Base-by-base conservation (phyloP, 1,284 basidiomycete genomes). In the Irpex sp. region DNA sequence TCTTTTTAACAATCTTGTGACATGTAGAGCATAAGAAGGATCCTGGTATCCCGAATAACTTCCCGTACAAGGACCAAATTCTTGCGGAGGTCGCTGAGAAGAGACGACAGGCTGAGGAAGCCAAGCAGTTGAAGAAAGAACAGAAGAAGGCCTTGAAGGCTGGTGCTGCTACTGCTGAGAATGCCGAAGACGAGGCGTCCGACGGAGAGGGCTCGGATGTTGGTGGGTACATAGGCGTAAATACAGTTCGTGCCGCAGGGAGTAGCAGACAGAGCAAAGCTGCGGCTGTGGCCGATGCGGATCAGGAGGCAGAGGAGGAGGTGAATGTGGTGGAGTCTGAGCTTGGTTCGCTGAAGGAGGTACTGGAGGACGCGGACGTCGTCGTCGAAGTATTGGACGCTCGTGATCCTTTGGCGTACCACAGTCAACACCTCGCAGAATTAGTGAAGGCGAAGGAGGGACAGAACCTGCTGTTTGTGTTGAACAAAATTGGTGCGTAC, bases 1-100 rank as follows among this genome's bases (percentile, higher is more conserved):
- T 31, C 31, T 31, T 3, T 31, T 31, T 31, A 31, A 31, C 31
- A 31, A 31, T 31, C 31, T 31, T 31, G 5, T 31, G 31, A 31
- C 31, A 31, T 31, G 49, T 58, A 84, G 84, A 92, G 82, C 88
- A 84, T 75, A 87, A 82, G 77, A 94, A 89, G 75, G 97, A 99
- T 74, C 94, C 92, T 31, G 97, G 97, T 57, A 97, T 99, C 65
- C 97, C 97, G n/a, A 97, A 93, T 78, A 90, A 88, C 66, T 97
- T 96, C 80, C 97, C 96, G 3, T 97, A 92, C 85, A 99, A 98
- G 81, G 97, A 98, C 74, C 90, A 97, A 77, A 90, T 99, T 64
- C 82, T 99, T 51, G 94, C 94, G 13, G 97, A 99, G 74, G 84
- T 96, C 51, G 89, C 88, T 54, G 91, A 92, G 68, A 84, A 93